phyloP scores from a whole-genome alignment of 306 rosid species.

The Medicago lupulina region DNA sequence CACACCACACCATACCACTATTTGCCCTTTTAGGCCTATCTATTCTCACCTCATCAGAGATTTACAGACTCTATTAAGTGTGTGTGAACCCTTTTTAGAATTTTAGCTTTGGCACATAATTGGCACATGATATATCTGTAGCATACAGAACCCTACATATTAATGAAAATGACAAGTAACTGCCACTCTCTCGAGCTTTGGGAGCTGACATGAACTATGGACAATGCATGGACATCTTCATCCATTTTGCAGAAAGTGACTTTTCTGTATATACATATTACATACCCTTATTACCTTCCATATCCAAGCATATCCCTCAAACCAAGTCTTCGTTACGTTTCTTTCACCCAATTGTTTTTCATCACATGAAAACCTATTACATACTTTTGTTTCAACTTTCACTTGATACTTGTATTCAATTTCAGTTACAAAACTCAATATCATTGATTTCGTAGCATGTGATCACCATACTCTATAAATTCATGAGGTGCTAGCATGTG shows the following conservation, averaged over 20 bases:
- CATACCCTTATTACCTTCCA: too few species aligned
- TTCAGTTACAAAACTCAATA: conserved; percentile 21
- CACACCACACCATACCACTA: background rate
- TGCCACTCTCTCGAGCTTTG: conserved; percentile 41
- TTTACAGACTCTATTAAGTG: background rate
- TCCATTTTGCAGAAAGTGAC: conserved; percentile 42
- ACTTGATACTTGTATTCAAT: background rate
- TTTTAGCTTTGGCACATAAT: background rate
- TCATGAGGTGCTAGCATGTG: too few species aligned
- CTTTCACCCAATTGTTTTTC: conserved; percentile 8
- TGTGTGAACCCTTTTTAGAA: conserved; percentile 4
- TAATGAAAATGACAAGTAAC: conserved; percentile 39
- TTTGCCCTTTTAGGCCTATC: conserved; percentile 2
- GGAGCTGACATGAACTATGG: conserved; percentile 1
- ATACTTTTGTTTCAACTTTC: background rate
- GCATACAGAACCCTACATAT: conserved; percentile 7
- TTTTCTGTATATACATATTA: too few species aligned
- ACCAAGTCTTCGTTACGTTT: conserved; percentile 13
- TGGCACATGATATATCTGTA: conserved; percentile 11
- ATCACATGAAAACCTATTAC: background rate
- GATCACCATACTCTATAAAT: background rate
- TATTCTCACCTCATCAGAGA: background rate
- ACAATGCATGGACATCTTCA: conserved; percentile 26
- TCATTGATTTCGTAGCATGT: background rate
- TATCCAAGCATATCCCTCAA: background rate